Percentiles rank a stretch among this genome's conserved stretches.
Evolutionary conservation across 805 yeast genomes (phyloP).

Genomic region (Cyberlindnera samutprakarnensis): DNA sequence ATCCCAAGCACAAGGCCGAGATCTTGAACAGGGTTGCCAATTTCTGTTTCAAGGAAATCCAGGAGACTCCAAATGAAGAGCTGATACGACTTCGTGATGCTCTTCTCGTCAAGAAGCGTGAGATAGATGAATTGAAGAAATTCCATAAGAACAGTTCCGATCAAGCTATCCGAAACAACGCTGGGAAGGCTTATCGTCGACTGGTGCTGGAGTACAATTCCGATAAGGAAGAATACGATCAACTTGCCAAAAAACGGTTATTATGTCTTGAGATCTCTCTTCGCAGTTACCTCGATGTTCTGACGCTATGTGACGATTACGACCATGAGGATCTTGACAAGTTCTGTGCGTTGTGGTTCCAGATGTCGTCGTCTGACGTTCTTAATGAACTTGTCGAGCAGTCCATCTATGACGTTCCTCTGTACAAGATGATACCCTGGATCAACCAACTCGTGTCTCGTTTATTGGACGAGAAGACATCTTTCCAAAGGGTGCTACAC

Average conservation of each 20-base stretch:
- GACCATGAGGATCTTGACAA: slow-evolving; percentile 60
- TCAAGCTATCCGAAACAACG: slow-evolving; percentile 42
- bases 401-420: slow-evolving; percentile 39
- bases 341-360: slow-evolving; percentile 80
- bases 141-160: slow-evolving; percentile 34
- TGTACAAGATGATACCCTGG: slow-evolving; percentile 69
- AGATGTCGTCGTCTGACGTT: slow-evolving; percentile 37
- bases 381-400: slow-evolving; percentile 36
- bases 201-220: slow-evolving; percentile 38
- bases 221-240: slow-evolving; percentile 40
- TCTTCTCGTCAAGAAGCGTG: slow-evolving; percentile 35
- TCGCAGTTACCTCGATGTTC: slow-evolving; percentile 48
- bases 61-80: slow-evolving; percentile 31
- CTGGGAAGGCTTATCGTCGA: slow-evolving; percentile 43
- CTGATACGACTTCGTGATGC: slow-evolving; percentile 34
- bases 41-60: slow-evolving; percentile 59
- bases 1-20: slow-evolving; percentile 28
- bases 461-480: slow-evolving; percentile 37
- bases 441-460: slow-evolving; percentile 74
- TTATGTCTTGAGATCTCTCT: slow-evolving; percentile 46
- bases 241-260: slow-evolving; percentile 29
- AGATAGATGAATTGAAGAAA: slow-evolving; percentile 40
- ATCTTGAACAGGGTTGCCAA: slow-evolving; percentile 57
- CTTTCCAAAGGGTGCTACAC: slow-evolving; percentile 51
- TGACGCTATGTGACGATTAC: slow-evolving; percentile 35